Base-by-base conservation (phyloP, 176 grass and related monocot genomes). In the Bolboschoenus planiculmis region DNA sequence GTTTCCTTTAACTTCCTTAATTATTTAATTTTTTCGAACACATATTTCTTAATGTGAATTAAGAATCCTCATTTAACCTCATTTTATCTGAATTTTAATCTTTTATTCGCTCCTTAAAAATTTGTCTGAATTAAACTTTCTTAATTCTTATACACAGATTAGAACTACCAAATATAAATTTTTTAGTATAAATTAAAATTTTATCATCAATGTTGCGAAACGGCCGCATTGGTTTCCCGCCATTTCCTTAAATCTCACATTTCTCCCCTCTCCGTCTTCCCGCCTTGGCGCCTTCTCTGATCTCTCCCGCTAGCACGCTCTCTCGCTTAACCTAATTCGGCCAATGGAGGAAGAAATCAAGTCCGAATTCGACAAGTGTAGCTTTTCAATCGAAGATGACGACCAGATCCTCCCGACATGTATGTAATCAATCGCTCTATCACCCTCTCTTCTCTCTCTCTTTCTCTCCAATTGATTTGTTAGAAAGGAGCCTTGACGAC, bases 321-420 rank as follows among this genome's bases (percentile, higher is more conserved):
- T 9, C 42, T 2, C 77, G n/a, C 91, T 86, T 83, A 79, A 46
- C 83, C 87, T 79, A 83, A 60, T 65, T 86, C 33, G 78, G 74
- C 50, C 77, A 34, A 94, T 94, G 92, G 92, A 94, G 82, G 90
- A 92, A 65, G 88, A 92, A 81, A 97, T 97, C 88, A 90, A 90
- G 51, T 50, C 78, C 7, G 95, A 97, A 83, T 89, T 97, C 84
- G 78, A 94, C 85, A 73, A 80, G 3, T 92, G 78, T 81, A 92
- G 92, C 78, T 94, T 97, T 84, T 88, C 81, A 55, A 48, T 97
- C 85, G 86, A 85, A 27, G 78, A 91, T 40, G 82, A 88, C 56
- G 88, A 85, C 36, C 50, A 91, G 80, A 94, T 97, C 84, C 92
- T 94, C 7, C 82, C 87, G 30, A 92, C 88, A 82, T 85, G 95